Conservation (phyloP, 345 rosid species). For the Boechera retrofracta region DNA sequence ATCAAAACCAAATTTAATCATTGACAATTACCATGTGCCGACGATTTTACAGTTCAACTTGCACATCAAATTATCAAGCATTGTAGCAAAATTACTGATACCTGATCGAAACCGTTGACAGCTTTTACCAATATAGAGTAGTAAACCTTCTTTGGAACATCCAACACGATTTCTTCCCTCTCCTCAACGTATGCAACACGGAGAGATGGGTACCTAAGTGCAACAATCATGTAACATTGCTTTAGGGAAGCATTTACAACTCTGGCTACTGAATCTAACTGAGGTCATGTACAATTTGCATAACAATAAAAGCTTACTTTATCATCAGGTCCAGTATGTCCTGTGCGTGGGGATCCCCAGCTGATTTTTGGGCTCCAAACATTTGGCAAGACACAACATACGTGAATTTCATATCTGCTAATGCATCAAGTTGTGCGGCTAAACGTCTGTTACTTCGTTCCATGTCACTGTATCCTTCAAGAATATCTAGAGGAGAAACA, state of each 20-base stretch:
- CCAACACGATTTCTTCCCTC: conserved; percentile 70
- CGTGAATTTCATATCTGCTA: conserved; percentile 88
- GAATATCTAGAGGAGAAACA: conserved; percentile 64
- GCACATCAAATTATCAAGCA: conserved; percentile 13
- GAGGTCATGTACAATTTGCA: conserved; percentile 25
- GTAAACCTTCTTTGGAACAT: conserved; percentile 61
- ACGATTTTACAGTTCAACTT: conserved; percentile 9
- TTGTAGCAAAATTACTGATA: conserved; percentile 28
- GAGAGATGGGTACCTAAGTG: conserved; percentile 77
- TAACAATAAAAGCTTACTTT: conserved; percentile 53
- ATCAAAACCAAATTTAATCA: conserved; percentile 4
- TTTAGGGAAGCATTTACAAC: conserved; percentile 36
- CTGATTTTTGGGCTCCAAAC: conserved; percentile 77
- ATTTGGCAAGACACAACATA: conserved; percentile 85
- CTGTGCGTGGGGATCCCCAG: conserved; percentile 88
- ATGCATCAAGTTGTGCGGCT: conserved; percentile 75
- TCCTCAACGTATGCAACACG: conserved; percentile 97
- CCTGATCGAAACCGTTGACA: conserved; percentile 82
- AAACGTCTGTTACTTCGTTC: conserved; percentile 68
- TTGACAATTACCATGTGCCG: not conserved
- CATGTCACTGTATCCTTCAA: conserved; percentile 72
- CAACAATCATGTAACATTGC: conserved; percentile 27
- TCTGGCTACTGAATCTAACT: conserved; percentile 25
- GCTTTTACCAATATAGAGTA: conserved; percentile 87
- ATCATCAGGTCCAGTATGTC: conserved; percentile 85